Evolutionary conservation across 805 yeast species (phyloP), one percentile per base, ranked within the genome.

Genomic region (Hanseniaspora singularis): DNA sequence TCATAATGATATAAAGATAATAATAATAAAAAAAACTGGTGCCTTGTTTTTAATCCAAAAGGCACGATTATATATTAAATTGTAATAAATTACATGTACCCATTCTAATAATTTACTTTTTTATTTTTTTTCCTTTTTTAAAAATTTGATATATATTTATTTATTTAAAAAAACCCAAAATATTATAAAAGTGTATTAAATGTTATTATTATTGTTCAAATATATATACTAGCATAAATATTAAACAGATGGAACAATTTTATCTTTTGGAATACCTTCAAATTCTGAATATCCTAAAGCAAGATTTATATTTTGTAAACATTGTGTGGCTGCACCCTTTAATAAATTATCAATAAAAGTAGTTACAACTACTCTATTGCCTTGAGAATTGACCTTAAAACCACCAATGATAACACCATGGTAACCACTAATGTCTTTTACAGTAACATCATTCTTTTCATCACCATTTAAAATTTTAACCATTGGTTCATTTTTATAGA

Each of bases 261-360:
- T 66, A 56, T 77, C 78, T 50, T 72, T 75, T 40, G 98, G 96
- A 59, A 92, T 92, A 57, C 97, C 97, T 46, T 79, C 96, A 59
- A 82, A 89, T 67, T 92, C 98, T 40, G 83, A 89, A 64, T 85
- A 92, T 20, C 88, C 88, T 68, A 82, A 67, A 5, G 85, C 82
- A 64, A 92, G 71, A 65, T 92, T 92, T 64, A 94, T 83, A 70
- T 92, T 92, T 66, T 92, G 99, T 63, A 92, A 65, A 68, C 97
- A 89, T 68, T 92, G 99, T 15, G 99, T 92, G 38, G 96, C 94
- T 37, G 99, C 99, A 54, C 99, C 99, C 70, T 92, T 92, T 60
- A 92, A 73, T 60, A 92, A 71, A 64, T 92, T 92, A 62, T 92
- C 99, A 56, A 92, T 89, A 4, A 96, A 87, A 19, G 96, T 95